Conservation (phyloP, 2,329 filamentous ascomycete genomes). For the Aspergillus japonicus region DNA sequence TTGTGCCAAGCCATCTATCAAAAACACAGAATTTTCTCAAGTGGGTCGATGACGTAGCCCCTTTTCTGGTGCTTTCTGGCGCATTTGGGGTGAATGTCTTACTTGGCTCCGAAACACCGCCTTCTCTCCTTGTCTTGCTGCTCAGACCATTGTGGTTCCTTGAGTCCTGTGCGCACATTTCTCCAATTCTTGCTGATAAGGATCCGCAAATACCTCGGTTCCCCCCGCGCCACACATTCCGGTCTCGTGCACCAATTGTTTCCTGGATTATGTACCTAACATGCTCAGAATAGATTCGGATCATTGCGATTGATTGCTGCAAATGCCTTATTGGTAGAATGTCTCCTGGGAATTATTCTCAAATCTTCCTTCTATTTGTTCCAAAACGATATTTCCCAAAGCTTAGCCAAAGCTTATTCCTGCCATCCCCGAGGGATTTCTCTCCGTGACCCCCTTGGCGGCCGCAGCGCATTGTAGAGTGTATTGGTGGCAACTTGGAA, state of each 20-base stretch:
- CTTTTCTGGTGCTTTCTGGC: neutral
- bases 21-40: neutral
- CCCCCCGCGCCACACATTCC: neutral
- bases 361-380: neutral
- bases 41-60: neutral
- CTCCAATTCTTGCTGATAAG: neutral
- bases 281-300: too few relatives aligned
- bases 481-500: too few relatives aligned
- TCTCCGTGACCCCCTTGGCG: neutral
- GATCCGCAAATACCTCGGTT: neutral
- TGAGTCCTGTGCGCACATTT: neutral
- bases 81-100: neutral
- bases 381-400: neutral
- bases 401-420: slow-evolving; percentile 4
- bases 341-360: neutral
- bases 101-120: neutral
- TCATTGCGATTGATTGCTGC: neutral
- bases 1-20: neutral
- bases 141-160: neutral
- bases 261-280: too few relatives aligned
- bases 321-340: neutral
- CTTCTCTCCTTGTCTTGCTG: neutral
- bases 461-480: neutral
- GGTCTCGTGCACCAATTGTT: too few relatives aligned
- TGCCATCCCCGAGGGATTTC: neutral